These are phyloP conservation scores for Trichophyton equinum DNA, from an alignment of 2,329 filamentous ascomycete genomes.

Conservation along the genomic window DNA sequence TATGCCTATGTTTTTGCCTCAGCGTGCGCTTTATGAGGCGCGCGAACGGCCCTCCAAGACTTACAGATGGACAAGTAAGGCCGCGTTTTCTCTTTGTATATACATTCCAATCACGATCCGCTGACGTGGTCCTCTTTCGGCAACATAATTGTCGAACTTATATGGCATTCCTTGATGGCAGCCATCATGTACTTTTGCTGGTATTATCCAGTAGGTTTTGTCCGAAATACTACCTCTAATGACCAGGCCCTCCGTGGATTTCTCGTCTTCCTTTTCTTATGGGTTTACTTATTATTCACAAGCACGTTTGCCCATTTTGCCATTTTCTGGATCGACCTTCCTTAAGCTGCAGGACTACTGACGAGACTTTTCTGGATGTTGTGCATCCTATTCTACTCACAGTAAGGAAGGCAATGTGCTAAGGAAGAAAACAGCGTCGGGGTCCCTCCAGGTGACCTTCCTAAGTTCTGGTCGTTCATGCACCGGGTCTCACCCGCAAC, in stretches of 20 bases:
- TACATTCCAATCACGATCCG: background rate
- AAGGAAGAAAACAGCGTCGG: slow-evolving; percentile 19
- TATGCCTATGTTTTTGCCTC: slow-evolving; percentile 46
- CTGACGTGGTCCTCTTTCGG: background rate
- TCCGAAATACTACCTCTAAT: slow-evolving; percentile 31
- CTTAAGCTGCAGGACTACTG: slow-evolving; percentile 53
- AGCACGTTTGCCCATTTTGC: slow-evolving; percentile 61
- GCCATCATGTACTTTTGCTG: slow-evolving; percentile 52
- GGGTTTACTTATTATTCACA: slow-evolving; percentile 57
- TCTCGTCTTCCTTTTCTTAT: slow-evolving; percentile 51
- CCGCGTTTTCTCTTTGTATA: slow-evolving; percentile 21
- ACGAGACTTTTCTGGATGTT: slow-evolving; percentile 49
- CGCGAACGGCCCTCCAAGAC: slow-evolving; percentile 52
- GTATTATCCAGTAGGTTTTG: slow-evolving; percentile 51
- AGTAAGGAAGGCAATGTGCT: background rate
- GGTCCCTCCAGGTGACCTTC: slow-evolving; percentile 44
- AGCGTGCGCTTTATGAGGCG: slow-evolving; percentile 47
- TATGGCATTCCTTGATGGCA: slow-evolving; percentile 50
- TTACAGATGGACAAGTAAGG: slow-evolving; percentile 51
- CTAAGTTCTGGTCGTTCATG: slow-evolving; percentile 68
- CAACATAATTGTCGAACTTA: slow-evolving; percentile 60
- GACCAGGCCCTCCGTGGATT: slow-evolving; percentile 43
- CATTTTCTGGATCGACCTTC: slow-evolving; percentile 56
- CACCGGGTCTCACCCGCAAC: slow-evolving; percentile 55
- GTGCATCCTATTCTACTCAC: slow-evolving; percentile 40